Percentiles rank a stretch among this genome's conserved stretches.
Evolutionary conservation across 345 rosid genomes (phyloP).

Genomic region (Camelina laxa): DNA sequence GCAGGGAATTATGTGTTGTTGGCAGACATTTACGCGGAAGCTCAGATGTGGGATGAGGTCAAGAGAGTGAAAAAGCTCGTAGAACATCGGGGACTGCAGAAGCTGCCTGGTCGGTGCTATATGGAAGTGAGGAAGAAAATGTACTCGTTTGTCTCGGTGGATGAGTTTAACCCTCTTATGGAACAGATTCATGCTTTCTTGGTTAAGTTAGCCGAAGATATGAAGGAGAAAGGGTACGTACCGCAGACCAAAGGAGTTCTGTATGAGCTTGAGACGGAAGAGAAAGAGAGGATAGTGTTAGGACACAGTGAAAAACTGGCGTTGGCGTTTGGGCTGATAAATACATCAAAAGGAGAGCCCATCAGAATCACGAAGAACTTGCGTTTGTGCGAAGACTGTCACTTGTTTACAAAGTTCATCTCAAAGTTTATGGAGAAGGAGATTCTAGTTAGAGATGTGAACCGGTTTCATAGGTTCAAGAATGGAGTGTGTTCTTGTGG

Average conservation of each 20-base stretch:
- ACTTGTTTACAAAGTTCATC: conserved; percentile 74
- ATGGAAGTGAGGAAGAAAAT: conserved; percentile 74
- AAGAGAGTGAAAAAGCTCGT: conserved; percentile 73
- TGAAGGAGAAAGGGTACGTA: conserved; percentile 84
- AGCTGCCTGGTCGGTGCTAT: conserved; percentile 80
- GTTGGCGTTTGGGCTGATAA: conserved; percentile 82
- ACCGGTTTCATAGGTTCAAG: conserved; percentile 80
- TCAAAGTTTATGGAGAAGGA: conserved; percentile 74
- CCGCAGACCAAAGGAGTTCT: conserved; percentile 83
- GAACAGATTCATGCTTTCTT: conserved; percentile 76
- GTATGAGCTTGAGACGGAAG: conserved; percentile 73
- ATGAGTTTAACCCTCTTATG: conserved; percentile 69
- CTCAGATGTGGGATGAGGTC: conserved; percentile 77
- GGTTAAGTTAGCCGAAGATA: conserved; percentile 62
- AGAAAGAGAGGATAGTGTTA: conserved; percentile 77
- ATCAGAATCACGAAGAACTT: conserved; percentile 86
- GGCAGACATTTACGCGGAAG: conserved; percentile 78
- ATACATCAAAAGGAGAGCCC: conserved; percentile 62
- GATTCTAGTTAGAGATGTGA: conserved; percentile 85
- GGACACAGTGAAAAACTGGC: conserved; percentile 94
- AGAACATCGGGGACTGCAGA: conserved; percentile 59
- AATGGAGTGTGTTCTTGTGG: conserved; percentile 88
- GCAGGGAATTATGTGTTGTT: conserved; percentile 83
- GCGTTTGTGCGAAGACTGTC: conserved; percentile 89
- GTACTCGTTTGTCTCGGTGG: conserved; percentile 65